phyloP scores from a whole-genome alignment of 345 rosid genomes.

The Dipteronia sinensis region DNA sequence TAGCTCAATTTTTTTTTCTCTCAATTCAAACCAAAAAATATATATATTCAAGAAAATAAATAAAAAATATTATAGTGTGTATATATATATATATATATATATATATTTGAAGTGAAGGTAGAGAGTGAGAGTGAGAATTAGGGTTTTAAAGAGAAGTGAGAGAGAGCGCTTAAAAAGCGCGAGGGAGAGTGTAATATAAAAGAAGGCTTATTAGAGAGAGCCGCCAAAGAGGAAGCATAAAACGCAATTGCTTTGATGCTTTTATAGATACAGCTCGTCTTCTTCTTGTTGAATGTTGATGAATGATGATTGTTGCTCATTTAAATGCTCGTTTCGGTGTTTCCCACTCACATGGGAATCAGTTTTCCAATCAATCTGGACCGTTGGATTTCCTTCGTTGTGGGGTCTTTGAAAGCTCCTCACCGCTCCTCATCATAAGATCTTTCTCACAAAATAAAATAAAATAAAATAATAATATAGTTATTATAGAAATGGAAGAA shows the following conservation, averaged over 20 bases:
- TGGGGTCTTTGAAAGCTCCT: no score
- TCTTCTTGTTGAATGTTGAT: no score
- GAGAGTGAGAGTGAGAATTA: constrained; percentile 25
- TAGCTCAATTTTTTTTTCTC: neutral
- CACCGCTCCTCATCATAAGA: no score
- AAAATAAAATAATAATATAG: no score
- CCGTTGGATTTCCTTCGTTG: neutral
- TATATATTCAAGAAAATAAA: neutral
- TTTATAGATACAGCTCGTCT: neutral
- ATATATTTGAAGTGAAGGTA: neutral
- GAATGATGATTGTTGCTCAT: neutral
- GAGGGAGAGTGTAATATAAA: neutral
- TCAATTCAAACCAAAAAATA: neutral
- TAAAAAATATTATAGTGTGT: neutral
- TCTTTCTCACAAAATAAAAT: no score
- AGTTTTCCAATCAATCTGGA: neutral
- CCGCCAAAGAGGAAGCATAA: constrained; percentile 11
- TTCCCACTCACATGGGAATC: neutral
- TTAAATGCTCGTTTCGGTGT: neutral
- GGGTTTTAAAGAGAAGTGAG: constrained; percentile 31
- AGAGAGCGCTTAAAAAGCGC: constrained; percentile 6
- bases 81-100: neutral
- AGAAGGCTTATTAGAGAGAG: neutral
- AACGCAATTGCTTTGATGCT: neutral
- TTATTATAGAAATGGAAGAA: no score